Evolutionary conservation across 768 basidiomycete species (phyloP).

Genomic region (Tubosaeta sp.): DNA sequence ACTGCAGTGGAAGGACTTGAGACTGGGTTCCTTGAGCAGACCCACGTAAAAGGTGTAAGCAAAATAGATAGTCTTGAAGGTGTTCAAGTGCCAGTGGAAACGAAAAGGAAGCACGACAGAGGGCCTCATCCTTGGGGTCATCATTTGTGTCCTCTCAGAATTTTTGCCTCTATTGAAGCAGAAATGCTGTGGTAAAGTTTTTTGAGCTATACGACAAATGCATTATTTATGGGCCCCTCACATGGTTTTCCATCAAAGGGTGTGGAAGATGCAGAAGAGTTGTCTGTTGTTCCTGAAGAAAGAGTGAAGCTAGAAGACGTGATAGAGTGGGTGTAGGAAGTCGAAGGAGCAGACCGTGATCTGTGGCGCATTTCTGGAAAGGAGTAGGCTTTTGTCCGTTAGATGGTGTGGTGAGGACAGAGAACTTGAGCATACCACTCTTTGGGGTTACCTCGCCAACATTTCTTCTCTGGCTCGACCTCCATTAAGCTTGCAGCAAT

Average conservation of each 20-base stretch:
- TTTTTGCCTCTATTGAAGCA: conserved; percentile 69
- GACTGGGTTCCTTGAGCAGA: conserved; percentile 74
- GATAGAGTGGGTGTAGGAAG: conserved; percentile 66
- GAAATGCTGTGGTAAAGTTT: conserved; percentile 80
- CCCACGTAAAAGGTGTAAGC: conserved; percentile 93
- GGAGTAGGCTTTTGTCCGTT: conserved; percentile 40
- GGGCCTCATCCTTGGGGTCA: conserved; percentile 58
- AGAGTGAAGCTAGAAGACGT: conserved; percentile 70
- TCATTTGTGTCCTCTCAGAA: conserved; percentile 62
- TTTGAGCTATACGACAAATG: conserved; percentile 73
- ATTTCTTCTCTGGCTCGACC: conserved; percentile 86
- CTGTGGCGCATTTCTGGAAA: conserved; percentile 59
- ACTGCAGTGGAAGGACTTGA: conserved; percentile 65
- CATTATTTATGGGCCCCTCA: conserved; percentile 57
- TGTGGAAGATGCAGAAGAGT: conserved; percentile 67
- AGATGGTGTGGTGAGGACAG: conserved; percentile 52
- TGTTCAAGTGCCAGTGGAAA: conserved; percentile 71
- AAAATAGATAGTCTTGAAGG: conserved; percentile 91
- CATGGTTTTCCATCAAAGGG: conserved; percentile 55
- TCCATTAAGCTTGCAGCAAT: conserved; percentile 79
- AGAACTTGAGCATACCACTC: conserved; percentile 94
- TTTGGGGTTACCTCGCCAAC: conserved; percentile 83
- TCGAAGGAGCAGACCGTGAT: conserved; percentile 69
- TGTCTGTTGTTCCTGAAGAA: conserved; percentile 69
- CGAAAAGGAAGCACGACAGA: conserved; percentile 77